Evolutionary conservation across 2,329 filamentous ascomycete species (phyloP).

Genomic region (Colletotrichum gigasporum): DNA sequence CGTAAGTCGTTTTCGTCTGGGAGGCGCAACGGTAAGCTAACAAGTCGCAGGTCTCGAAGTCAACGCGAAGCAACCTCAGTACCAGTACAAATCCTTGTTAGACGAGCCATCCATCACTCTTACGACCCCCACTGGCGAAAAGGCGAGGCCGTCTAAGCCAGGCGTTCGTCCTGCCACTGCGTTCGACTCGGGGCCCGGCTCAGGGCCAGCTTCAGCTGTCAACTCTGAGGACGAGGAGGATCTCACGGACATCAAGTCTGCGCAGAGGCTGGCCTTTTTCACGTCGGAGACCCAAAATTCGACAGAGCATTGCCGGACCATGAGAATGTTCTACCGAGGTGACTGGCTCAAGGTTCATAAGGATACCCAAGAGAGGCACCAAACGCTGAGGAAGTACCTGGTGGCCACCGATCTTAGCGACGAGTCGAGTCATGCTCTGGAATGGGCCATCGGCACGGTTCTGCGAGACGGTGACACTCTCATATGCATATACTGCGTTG

Average conservation of each 20-base stretch:
- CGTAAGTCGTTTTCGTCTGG: constrained; percentile 60
- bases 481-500: constrained; percentile 91
- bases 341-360: constrained; percentile 81
- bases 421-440: constrained; percentile 92
- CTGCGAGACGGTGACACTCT: constrained; percentile 93
- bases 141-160: constrained; percentile 61
- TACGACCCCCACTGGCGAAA: constrained; percentile 71
- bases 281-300: constrained; percentile 83
- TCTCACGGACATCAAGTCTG: constrained; percentile 83
- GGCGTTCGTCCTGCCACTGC: constrained; percentile 84
- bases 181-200: constrained; percentile 76
- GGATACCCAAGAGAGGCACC: constrained; percentile 80
- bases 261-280: constrained; percentile 84
- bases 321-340: constrained; percentile 90
- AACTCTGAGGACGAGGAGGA: constrained; percentile 90
- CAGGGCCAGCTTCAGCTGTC: constrained; percentile 65
- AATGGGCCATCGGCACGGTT: constrained; percentile 97
- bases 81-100: constrained; percentile 71
- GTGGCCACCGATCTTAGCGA: constrained; percentile 96
- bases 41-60: constrained; percentile 60
- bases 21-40: constrained; percentile 17
- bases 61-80: constrained; percentile 55
- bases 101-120: constrained; percentile 73
- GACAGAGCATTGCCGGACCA: constrained; percentile 79
- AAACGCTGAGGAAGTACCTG: constrained; percentile 86